Conservation (phyloP, 257 asterid species). For the Euphrasia confusa region DNA sequence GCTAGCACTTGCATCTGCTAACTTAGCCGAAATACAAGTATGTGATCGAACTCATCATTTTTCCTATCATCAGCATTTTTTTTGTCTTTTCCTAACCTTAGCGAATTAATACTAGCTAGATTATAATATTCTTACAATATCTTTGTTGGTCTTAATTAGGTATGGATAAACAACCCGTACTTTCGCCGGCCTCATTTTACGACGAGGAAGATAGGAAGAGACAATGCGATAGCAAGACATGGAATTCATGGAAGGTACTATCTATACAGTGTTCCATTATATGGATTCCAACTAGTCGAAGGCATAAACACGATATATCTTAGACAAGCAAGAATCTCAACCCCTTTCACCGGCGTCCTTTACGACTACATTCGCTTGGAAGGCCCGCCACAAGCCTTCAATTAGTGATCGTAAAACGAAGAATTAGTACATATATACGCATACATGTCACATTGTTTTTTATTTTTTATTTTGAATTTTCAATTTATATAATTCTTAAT, state of each 20-base stretch:
- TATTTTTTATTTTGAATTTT: too few relatives aligned
- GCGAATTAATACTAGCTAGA: not conserved
- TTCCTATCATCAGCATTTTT: not conserved
- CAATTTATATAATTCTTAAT: too few relatives aligned
- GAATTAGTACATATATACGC: not conserved
- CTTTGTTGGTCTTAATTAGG: slow-evolving; percentile 25
- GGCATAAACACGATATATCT: slow-evolving; percentile 53
- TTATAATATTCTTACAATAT: not conserved
- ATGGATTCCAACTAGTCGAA: slow-evolving; percentile 32
- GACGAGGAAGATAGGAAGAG: slow-evolving; percentile 46
- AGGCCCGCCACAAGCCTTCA: slow-evolving; percentile 33
- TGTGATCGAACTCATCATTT: not conserved
- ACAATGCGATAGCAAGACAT: slow-evolving; percentile 79
- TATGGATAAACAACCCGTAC: slow-evolving; percentile 38
- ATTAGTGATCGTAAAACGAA: slow-evolving; percentile 4
- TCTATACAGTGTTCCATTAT: slow-evolving; percentile 29
- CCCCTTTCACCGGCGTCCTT: slow-evolving; percentile 49
- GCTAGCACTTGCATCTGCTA: slow-evolving; percentile 76
- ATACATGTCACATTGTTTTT: not conserved
- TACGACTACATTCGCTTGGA: slow-evolving; percentile 75
- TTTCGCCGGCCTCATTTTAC: slow-evolving; percentile 33
- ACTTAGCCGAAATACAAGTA: slow-evolving; percentile 48
- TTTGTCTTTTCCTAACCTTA: not conserved
- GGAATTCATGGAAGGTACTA: slow-evolving; percentile 69
- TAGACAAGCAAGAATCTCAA: slow-evolving; percentile 34